Percentiles rank a stretch among this genome's conserved stretches.
phyloP scores from a whole-genome alignment of 2,329 filamentous ascomycete species.

The Periconia digitata region DNA sequence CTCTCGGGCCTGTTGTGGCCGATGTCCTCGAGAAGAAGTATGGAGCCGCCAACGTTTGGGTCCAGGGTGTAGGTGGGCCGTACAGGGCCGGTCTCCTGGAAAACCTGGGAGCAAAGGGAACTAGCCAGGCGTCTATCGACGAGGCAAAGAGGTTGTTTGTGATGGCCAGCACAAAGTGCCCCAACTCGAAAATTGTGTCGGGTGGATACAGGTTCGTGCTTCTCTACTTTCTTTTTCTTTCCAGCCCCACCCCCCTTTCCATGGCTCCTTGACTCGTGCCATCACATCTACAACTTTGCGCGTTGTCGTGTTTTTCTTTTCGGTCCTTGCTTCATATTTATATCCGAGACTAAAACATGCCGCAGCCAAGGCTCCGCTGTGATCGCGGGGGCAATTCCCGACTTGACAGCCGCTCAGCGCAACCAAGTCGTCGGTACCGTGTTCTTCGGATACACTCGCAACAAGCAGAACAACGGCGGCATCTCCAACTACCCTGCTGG shows the following conservation, averaged over 20 bases:
- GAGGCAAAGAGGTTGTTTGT: slow-evolving; percentile 41
- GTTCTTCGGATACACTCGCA: slow-evolving; percentile 46
- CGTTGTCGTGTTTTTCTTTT: no score
- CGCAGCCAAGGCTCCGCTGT: slow-evolving; percentile 44
- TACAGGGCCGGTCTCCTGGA: slow-evolving; percentile 39
- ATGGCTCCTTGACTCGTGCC: no score
- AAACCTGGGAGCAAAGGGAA: slow-evolving; percentile 38
- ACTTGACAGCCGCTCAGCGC: slow-evolving; percentile 26
- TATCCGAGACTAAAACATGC: neutral
- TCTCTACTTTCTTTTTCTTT: neutral
- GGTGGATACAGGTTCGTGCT: slow-evolving; percentile 46
- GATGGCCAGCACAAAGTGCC: slow-evolving; percentile 42
- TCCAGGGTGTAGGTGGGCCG: slow-evolving; percentile 37
- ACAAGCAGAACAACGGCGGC: slow-evolving; percentile 38
- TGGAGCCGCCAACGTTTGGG: slow-evolving; percentile 26
- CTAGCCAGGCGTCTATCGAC: slow-evolving; percentile 33
- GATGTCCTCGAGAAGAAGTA: slow-evolving; percentile 24
- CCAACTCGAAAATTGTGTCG: slow-evolving; percentile 40
- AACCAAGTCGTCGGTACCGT: slow-evolving; percentile 41
- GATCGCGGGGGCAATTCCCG: slow-evolving; percentile 37
- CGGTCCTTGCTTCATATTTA: neutral
- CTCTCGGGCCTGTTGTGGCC: slow-evolving; percentile 22
- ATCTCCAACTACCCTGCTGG: slow-evolving; percentile 38
- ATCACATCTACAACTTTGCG: no score
- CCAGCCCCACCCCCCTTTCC: neutral